Evolutionary conservation across 768 basidiomycete genomes (phyloP).

Genomic region (Tylopilus sp.): DNA sequence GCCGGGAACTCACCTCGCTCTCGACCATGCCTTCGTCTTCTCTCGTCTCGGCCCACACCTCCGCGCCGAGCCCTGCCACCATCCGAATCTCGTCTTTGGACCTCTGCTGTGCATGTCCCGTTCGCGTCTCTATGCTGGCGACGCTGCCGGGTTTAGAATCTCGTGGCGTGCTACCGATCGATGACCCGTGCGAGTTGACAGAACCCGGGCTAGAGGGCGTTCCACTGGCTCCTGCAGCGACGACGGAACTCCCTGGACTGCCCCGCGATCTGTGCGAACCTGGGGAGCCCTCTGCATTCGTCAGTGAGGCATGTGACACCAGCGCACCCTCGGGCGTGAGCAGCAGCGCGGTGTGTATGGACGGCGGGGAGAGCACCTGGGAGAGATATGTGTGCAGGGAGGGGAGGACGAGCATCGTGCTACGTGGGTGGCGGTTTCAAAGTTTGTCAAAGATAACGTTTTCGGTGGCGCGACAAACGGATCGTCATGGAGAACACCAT

Average conservation of each 20-base stretch:
- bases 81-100: slow-evolving; percentile 74
- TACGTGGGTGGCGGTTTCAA: background rate
- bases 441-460: background rate
- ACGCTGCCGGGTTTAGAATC: slow-evolving; percentile 13
- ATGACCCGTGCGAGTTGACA: slow-evolving; percentile 8
- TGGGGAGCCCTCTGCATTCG: slow-evolving; percentile 22
- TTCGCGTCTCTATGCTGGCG: slow-evolving; percentile 2
- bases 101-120: slow-evolving; percentile 23
- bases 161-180: slow-evolving; percentile 5
- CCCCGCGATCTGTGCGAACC: slow-evolving; percentile 3
- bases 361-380: slow-evolving; percentile 56
- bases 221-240: background rate
- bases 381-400: slow-evolving; percentile 62
- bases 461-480: slow-evolving; percentile 3
- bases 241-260: slow-evolving; percentile 4
- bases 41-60: slow-evolving; percentile 75
- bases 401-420: slow-evolving; percentile 64
- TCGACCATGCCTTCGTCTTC: slow-evolving; percentile 66
- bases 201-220: slow-evolving; percentile 13
- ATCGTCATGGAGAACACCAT: slow-evolving; percentile 17
- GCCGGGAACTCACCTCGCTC: slow-evolving; percentile 55
- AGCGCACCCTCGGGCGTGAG: slow-evolving; percentile 74
- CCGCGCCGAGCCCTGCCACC: slow-evolving; percentile 66
- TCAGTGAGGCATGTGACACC: slow-evolving; percentile 58
- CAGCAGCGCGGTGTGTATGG: slow-evolving; percentile 67